Evolutionary conservation across 805 yeast species (phyloP), one percentile per base, ranked within the genome.

Genomic region (Wickerhamiella nectarea): DNA sequence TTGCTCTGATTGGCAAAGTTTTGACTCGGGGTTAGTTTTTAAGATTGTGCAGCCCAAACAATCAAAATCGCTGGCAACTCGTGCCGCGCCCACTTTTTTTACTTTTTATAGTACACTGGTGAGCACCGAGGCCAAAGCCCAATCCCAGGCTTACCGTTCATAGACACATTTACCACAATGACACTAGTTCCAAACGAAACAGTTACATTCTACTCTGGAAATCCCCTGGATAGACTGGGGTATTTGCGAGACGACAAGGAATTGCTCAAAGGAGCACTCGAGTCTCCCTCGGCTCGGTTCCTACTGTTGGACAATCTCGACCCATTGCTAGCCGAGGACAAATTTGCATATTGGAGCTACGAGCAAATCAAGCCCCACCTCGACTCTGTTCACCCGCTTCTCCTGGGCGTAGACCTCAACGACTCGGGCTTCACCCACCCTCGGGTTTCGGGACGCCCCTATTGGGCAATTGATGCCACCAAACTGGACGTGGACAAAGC

Each of bases 191-290:
- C 31, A 4, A 29, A 39, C 21, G 42, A 39, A 39, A 39, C 42
- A 31, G 36, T 39, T 4, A 60, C 63, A 19, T 65, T 65, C 48
- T 74, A 66, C 51, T 70, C 75, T 17, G 69, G 69, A 12, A 74
- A 67, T 47, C 74, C 72, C 5, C 62, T 80, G 45, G 77, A 79
- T 57, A 61, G 89, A 46, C 73, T 80, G 5, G 71, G 80, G 14
- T 80, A 78, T 51, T 60, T 79, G 40, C 62, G 89, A 29, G 72
- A 72, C 19, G 74, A 79, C 55, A 36, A 59, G 14, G 69, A 64
- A 22, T 77, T 76, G 51, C 68, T 80, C 26, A 50, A 61, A 39
- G 54, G 56, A 34, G 72, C 76, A 4, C 58, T 72, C 15, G 50
- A 49, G 18, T 73, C 71, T 47, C 63, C 67, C 2, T 58, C 69